Evolutionary conservation across 768 basidiomycete species (phyloP).

Genomic region (Pleurotus tuber-regium): DNA sequence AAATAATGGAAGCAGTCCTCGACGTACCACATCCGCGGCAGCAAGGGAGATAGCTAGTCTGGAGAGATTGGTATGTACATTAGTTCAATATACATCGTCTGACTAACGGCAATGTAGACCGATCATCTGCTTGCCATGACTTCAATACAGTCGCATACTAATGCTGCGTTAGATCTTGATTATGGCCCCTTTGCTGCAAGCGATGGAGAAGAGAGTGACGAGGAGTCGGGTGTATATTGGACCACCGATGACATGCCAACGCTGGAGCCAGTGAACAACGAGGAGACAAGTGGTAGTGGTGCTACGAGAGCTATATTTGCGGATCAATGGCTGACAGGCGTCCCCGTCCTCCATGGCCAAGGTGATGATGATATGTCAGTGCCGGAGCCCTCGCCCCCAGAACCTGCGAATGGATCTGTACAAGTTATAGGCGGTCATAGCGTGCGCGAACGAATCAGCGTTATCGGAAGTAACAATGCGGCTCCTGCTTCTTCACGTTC

Average conservation of each 20-base stretch:
- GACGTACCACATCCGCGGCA: too few species aligned
- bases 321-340: neutral
- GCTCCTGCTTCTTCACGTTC: neutral
- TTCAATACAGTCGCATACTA: neutral
- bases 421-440: neutral
- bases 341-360: neutral
- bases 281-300: too few species aligned
- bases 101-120: neutral
- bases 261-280: neutral
- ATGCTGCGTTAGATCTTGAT: neutral
- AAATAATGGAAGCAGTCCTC: too few species aligned
- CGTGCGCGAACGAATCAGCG: neutral
- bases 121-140: conserved; percentile 1
- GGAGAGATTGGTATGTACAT: neutral
- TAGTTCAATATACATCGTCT: neutral
- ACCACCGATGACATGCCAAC: neutral
- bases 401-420: too few species aligned
- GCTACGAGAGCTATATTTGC: conserved; percentile 5
- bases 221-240: neutral
- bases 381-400: too few species aligned
- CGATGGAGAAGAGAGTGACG: neutral
- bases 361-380: neutral
- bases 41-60: neutral
- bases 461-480: neutral
- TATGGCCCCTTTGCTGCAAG: too few species aligned